A percentile compares a stretch with the other conserved stretches of the same genome.
phyloP scores from a whole-genome alignment of 2,329 filamentous ascomycete species.

The Cercospora sesami region DNA sequence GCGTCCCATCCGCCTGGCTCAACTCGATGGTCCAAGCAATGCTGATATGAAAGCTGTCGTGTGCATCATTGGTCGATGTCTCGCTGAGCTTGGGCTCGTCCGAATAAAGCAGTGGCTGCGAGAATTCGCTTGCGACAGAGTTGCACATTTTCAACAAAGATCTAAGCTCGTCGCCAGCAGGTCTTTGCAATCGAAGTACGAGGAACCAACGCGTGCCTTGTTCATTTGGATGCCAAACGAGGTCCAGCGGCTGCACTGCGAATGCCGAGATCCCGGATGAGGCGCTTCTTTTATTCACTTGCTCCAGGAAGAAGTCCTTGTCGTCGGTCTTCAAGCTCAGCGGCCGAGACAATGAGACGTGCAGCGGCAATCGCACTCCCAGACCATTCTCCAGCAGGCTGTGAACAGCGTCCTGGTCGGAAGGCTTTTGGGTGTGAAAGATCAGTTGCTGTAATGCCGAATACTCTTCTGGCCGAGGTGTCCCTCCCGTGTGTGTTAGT shows the following conservation, averaged over 20 bases:
- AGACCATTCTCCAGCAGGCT: conserved; percentile 76
- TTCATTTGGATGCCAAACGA: conserved; percentile 68
- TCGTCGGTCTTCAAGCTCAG: conserved; percentile 71
- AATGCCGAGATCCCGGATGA: conserved; percentile 48
- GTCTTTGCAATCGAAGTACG: conserved; percentile 62
- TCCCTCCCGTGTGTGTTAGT: conserved; percentile 49
- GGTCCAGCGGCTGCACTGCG: conserved; percentile 45
- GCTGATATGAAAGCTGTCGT: conserved; percentile 72
- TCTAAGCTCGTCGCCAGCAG: conserved; percentile 42
- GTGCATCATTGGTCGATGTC: conserved; percentile 5
- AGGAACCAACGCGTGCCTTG: conserved; percentile 77
- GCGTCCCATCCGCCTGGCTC: conserved; percentile 55
- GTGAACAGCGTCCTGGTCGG: conserved; percentile 47
- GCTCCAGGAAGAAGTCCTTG: conserved; percentile 66
- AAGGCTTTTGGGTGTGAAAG: conserved; percentile 23
- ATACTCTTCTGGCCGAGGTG: conserved; percentile 54
- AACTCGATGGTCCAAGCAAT: conserved; percentile 75
- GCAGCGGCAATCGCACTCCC: conserved; percentile 74
- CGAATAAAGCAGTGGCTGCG: conserved; percentile 71
- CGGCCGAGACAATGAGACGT: conserved; percentile 86
- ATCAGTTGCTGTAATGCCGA: conserved; percentile 44
- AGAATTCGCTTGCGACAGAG: conserved; percentile 56
- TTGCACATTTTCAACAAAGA: conserved; percentile 69
- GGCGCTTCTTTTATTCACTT: conserved; percentile 51
- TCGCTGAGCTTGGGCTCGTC: conserved; percentile 19